A percentile compares a stretch with the other conserved stretches of the same genome.
Evolutionary conservation across 2,329 filamentous ascomycete genomes (phyloP).

Genomic region (Furcasterigmium sp.): DNA sequence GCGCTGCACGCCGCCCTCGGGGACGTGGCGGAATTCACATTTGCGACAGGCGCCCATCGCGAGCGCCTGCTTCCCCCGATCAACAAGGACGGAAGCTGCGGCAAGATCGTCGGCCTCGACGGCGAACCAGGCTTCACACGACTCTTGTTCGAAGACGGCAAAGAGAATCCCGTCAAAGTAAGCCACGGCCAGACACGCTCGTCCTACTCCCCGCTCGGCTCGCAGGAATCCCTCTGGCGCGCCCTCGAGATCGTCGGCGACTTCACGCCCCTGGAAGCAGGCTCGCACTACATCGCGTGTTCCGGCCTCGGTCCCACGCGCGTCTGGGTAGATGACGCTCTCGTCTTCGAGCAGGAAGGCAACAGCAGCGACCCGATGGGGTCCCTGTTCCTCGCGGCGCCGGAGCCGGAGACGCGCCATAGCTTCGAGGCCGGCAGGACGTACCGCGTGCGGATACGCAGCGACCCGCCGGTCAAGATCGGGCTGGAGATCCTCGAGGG

Average conservation of each 20-base stretch:
- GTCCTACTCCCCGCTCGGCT: slow-evolving; percentile 15
- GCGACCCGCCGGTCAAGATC: slow-evolving; percentile 19
- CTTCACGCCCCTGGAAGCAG: slow-evolving; percentile 22
- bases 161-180: slow-evolving; percentile 16
- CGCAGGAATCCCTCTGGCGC: slow-evolving; percentile 15
- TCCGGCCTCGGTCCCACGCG: slow-evolving; percentile 23
- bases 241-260: slow-evolving; percentile 21
- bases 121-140: slow-evolving; percentile 25
- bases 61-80: slow-evolving; percentile 15
- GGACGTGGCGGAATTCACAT: slow-evolving; percentile 19
- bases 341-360: slow-evolving; percentile 23
- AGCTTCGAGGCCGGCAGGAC: slow-evolving; percentile 18
- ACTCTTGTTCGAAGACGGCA: slow-evolving; percentile 20
- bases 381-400: slow-evolving; percentile 23
- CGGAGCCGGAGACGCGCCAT: slow-evolving; percentile 22
- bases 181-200: slow-evolving; percentile 19
- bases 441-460: slow-evolving; percentile 24
- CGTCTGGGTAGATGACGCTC: slow-evolving; percentile 22
- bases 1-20: slow-evolving; percentile 20
- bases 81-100: slow-evolving; percentile 13
- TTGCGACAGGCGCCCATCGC: slow-evolving; percentile 16
- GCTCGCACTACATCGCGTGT: slow-evolving; percentile 24
- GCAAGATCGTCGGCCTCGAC: slow-evolving; percentile 22
- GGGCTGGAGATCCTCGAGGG: slow-evolving; percentile 26
- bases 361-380: slow-evolving; percentile 27